Evolutionary conservation across 2,329 filamentous ascomycete species (phyloP), one percentile per base, ranked within the genome.

Genomic region (Phaeophleospora eucalypticola): DNA sequence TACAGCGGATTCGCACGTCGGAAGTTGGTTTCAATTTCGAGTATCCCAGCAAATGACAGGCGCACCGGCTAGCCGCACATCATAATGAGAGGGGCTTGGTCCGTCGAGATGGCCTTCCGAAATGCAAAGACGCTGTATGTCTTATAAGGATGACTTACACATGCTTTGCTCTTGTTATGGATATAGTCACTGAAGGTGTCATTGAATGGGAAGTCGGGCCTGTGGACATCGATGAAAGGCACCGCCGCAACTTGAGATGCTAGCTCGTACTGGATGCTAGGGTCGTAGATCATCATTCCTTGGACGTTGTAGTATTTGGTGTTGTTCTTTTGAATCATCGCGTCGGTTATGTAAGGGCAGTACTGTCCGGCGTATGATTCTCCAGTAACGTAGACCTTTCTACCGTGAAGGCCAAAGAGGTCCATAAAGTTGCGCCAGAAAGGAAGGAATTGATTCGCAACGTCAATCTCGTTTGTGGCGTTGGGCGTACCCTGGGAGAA

Each of bases 361-460:
- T 66, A 66, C n/a, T 54, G 44, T 3, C 53, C 52, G n/a, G 53
- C 51, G 24, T 53, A 56, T 6, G 44, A 51, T 20, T 55, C 49
- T 10, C 63, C 62, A 9, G 60, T 63, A 27, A 66, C 43, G 48
- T 65, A 67, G 9, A 79, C 70, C 52, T 77, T 77, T 45, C 69
- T 68, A 17, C 70, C 69, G n/a, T 73, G 64, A 49, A 78, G 58
- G n/a, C 67, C 67, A 54, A 79, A 80, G 1, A 68, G 67, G 29
- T 74, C 65, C 36, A 76, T 61, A 48, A 78, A 79, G 54, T 78
- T 78, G 63, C 71, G 70, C 66, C 65, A 73, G 57, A 71, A 75
- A 1, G 65, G 65, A 10, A 66, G 55, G 44, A 75, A 75, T 16
- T 75, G 61, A 35, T 57, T 42, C 7, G 65, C 69, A 15, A 70